phyloP scores from a whole-genome alignment of 192 early-diverging fungal species.

The Oehlia diaphana region DNA sequence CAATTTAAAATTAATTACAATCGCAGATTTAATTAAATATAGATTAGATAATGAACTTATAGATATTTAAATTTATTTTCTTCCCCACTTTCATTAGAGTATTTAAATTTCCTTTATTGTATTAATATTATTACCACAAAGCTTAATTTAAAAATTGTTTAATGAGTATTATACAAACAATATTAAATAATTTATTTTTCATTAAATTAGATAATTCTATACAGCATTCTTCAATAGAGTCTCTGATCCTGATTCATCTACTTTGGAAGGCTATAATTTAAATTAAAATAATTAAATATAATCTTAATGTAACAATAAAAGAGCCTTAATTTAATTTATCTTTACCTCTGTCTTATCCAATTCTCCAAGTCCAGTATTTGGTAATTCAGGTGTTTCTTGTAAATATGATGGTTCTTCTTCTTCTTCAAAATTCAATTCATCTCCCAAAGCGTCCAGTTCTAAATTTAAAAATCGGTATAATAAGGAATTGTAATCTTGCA shows the following conservation, averaged over 20 bases:
- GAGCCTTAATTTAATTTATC: neutral
- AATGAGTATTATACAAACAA: neutral
- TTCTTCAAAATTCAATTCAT: slow-evolving; percentile 81
- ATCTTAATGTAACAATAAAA: neutral
- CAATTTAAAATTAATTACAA: slow-evolving; percentile 84
- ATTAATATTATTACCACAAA: neutral
- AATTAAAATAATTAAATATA: neutral
- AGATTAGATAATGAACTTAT: slow-evolving; percentile 49
- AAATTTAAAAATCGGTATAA: neutral
- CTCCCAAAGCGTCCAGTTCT: slow-evolving; percentile 96
- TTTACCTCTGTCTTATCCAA: slow-evolving; percentile 51
- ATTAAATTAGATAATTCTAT: neutral
- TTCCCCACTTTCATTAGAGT: neutral
- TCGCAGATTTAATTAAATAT: slow-evolving; percentile 83
- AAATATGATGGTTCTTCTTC: slow-evolving; percentile 84
- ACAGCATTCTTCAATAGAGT: neutral
- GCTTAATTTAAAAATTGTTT: neutral
- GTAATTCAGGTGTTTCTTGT: slow-evolving; percentile 64
- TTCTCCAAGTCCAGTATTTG: slow-evolving; percentile 44
- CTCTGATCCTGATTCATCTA: neutral
- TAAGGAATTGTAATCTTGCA: neutral
- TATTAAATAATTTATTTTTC: neutral
- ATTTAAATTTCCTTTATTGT: neutral
- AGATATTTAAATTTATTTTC: slow-evolving; percentile 21
- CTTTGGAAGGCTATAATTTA: neutral